phyloP scores from a whole-genome alignment of 257 asterid genomes.

The Primulina huaijiensis region DNA sequence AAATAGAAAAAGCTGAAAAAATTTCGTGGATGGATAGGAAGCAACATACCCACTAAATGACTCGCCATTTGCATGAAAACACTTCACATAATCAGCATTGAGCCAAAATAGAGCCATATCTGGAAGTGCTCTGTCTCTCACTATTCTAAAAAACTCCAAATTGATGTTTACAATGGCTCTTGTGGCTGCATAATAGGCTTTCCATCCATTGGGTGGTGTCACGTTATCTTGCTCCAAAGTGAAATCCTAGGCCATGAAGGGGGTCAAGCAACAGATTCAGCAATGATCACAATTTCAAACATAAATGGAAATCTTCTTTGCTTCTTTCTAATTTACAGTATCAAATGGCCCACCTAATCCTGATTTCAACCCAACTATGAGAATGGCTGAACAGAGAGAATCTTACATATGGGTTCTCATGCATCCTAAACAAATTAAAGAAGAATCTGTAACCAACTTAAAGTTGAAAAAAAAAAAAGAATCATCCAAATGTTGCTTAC shows the following conservation, averaged over 20 bases:
- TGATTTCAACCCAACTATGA: background rate
- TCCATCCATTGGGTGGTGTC: constrained; percentile 88
- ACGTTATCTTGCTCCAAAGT: constrained; percentile 76
- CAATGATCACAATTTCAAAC: constrained; percentile 17
- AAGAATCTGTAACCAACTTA: background rate
- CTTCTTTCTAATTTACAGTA: background rate
- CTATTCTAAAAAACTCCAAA: constrained; percentile 60
- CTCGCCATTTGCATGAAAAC: constrained; percentile 82
- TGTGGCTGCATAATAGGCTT: constrained; percentile 93
- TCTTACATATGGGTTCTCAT: background rate
- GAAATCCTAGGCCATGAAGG: constrained; percentile 59
- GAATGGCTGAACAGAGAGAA: constrained; percentile 5
- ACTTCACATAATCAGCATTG: constrained; percentile 89
- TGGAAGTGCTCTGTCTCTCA: constrained; percentile 65
- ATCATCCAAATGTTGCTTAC: constrained; percentile 4
- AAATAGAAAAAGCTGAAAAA: background rate
- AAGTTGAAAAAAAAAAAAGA: background rate
- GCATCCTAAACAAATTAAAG: constrained; percentile 7
- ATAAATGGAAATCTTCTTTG: too few relatives aligned
- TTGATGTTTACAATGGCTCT: constrained; percentile 73
- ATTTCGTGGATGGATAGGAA: constrained; percentile 20
- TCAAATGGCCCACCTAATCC: constrained; percentile 4
- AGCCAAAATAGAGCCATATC: constrained; percentile 91
- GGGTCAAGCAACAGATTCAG: constrained; percentile 21
- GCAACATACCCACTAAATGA: constrained; percentile 76